Evolutionary conservation across 139 green algal genomes (phyloP).

Genomic region (Chlorella ohadii): DNA sequence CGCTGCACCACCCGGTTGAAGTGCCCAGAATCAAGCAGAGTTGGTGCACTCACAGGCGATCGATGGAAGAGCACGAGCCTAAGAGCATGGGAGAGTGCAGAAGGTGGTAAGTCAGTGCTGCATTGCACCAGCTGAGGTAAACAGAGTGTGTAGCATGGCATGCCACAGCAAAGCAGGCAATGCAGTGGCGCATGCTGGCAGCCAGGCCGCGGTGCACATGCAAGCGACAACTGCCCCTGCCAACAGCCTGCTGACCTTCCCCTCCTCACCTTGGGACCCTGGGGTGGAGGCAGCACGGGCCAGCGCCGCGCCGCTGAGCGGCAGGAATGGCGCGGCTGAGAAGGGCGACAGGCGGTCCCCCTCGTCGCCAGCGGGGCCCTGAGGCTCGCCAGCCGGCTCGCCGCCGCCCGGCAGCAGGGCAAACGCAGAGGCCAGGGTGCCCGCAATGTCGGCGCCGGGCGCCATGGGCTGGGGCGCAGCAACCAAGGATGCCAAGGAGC

Average conservation of each 20-base stretch:
- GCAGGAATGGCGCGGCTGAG: not conserved
- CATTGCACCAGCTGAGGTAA: not conserved
- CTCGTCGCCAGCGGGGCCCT: not conserved
- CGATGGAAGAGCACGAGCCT: not conserved
- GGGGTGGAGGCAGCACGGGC: not conserved
- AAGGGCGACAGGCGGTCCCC: not conserved
- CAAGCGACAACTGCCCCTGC: no score
- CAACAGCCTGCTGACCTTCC: no score
- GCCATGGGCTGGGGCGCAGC: no score
- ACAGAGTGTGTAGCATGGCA: not conserved
- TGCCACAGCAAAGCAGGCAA: not conserved
- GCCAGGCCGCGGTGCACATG: no score
- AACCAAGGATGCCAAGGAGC: no score
- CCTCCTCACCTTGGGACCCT: not conserved
- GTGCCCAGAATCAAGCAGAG: no score
- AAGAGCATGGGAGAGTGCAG: not conserved
- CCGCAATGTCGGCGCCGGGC: not conserved
- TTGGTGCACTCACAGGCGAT: not conserved
- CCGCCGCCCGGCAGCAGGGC: not conserved
- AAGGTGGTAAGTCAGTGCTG: no score
- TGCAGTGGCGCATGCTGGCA: no score
- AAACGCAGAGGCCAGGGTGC: not conserved
- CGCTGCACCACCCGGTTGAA: no score
- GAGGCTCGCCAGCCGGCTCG: not conserved
- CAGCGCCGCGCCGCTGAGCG: not conserved